These are phyloP conservation scores for Lentinula sp. DNA, from an alignment of 768 basidiomycete genomes.

Conservation along the genomic window DNA sequence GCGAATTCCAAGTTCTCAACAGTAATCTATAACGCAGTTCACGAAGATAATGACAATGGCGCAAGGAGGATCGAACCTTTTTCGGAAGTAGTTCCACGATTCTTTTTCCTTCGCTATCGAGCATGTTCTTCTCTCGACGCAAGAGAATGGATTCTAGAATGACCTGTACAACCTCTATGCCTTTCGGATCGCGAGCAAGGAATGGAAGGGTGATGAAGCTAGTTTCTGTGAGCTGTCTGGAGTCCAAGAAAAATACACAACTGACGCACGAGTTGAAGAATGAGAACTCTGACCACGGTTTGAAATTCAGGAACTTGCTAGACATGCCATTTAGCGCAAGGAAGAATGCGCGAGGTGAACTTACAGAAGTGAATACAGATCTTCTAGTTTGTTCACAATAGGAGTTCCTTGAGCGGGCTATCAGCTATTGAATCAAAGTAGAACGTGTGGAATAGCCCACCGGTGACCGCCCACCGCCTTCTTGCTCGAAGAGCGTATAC, in stretches of 20 bases:
- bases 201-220: constrained; percentile 93
- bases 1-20: constrained; percentile 80
- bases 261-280: constrained; percentile 82
- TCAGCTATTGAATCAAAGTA: neutral
- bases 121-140: constrained; percentile 91
- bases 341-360: constrained; percentile 11
- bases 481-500: constrained; percentile 79
- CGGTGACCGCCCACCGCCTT: constrained; percentile 88
- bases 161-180: constrained; percentile 91
- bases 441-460: constrained; percentile 21
- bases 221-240: neutral
- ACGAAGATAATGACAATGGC: constrained; percentile 1
- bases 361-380: constrained; percentile 79
- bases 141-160: constrained; percentile 86
- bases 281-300: constrained; percentile 75
- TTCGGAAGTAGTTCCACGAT: constrained; percentile 89
- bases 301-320: constrained; percentile 74
- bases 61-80: constrained; percentile 39
- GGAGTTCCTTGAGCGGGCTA: constrained; percentile 60
- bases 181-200: constrained; percentile 84
- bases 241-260: neutral
- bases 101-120: constrained; percentile 74
- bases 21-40: constrained; percentile 36
- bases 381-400: constrained; percentile 90
- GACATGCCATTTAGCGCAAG: neutral